phyloP scores from a whole-genome alignment of 495 filamentous ascomycete genomes.

The Alectoria sarmentosa region DNA sequence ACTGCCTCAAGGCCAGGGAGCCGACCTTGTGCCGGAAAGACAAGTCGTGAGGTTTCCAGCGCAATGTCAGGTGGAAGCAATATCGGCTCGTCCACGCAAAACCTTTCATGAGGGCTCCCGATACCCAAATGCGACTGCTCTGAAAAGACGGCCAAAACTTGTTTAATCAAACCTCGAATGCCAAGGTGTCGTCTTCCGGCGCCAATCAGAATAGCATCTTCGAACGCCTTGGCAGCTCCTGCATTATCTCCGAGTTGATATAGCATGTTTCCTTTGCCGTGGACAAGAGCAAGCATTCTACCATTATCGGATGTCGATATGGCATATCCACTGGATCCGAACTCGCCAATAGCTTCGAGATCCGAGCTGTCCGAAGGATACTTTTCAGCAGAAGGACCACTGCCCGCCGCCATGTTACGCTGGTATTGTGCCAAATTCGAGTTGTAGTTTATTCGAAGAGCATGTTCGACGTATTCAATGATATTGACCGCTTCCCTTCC shows the following conservation, averaged over 20 bases:
- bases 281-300: conserved; percentile 81
- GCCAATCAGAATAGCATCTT: conserved; percentile 88
- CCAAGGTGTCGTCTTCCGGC: conserved; percentile 64
- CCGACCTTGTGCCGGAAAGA: conserved; percentile 71
- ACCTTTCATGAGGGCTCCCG: conserved; percentile 26
- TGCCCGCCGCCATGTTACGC: conserved; percentile 27
- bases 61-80: conserved; percentile 79
- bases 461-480: conserved; percentile 81
- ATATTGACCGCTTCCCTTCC: conserved; percentile 81
- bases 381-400: conserved; percentile 37
- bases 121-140: conserved; percentile 34
- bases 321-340: conserved; percentile 73
- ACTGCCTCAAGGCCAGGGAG: conserved; percentile 79
- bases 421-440: conserved; percentile 29
- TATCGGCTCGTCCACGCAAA: conserved; percentile 50
- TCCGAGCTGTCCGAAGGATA: conserved; percentile 36
- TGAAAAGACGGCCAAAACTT: conserved; percentile 67
- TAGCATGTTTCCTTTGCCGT: conserved; percentile 97
- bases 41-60: conserved; percentile 72
- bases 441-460: conserved; percentile 51
- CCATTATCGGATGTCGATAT: conserved; percentile 88
- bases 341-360: conserved; percentile 11
- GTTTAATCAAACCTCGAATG: conserved; percentile 72
- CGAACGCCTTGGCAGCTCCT: conserved; percentile 82
- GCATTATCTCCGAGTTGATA: conserved; percentile 84